A percentile compares a stretch with the other conserved stretches of the same genome.
Conservation (phyloP, 2,329 filamentous ascomycete genomes). For the Laburnicola sp. region DNA sequence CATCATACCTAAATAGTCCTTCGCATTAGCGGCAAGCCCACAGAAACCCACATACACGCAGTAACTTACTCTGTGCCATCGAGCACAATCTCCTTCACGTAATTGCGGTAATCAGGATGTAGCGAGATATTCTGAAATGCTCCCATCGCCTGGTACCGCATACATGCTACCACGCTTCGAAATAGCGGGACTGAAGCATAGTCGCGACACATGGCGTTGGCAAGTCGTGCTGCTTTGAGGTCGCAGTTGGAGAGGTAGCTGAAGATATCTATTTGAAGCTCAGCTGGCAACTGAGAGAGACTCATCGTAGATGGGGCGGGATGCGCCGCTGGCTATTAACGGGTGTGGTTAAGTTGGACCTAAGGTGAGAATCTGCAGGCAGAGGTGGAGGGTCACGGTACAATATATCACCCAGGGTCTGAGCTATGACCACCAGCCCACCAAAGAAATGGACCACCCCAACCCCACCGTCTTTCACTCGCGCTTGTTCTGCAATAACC, state of each 20-base stretch:
- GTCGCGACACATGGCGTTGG: conserved; percentile 25
- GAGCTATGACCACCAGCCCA: too few relatives aligned
- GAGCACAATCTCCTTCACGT: conserved; percentile 38
- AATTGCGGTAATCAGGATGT: conserved; percentile 27
- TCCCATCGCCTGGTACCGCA: conserved; percentile 34
- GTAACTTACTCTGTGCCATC: conserved; percentile 31
- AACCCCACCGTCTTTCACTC: too few relatives aligned
- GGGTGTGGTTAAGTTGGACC: background rate
- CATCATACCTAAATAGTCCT: background rate
- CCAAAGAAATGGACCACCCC: too few relatives aligned
- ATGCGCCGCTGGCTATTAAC: background rate
- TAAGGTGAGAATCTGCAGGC: background rate
- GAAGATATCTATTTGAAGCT: conserved; percentile 37
- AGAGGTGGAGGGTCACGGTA: too few relatives aligned
- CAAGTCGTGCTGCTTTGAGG: conserved; percentile 30
- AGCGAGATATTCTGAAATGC: conserved; percentile 32
- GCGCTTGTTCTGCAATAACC: too few relatives aligned
- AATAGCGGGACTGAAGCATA: conserved; percentile 32
- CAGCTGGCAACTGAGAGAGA: conserved; percentile 27
- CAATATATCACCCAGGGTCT: too few relatives aligned
- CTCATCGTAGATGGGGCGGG: conserved; percentile 6
- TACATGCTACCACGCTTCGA: conserved; percentile 27
- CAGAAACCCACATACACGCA: too few relatives aligned
- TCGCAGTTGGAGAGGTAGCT: conserved; percentile 23
- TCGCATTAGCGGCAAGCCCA: background rate